A percentile compares a stretch with the other conserved stretches of the same genome.
Conservation (phyloP, 1,284 basidiomycete genomes). For the Athelia psychrophila region DNA sequence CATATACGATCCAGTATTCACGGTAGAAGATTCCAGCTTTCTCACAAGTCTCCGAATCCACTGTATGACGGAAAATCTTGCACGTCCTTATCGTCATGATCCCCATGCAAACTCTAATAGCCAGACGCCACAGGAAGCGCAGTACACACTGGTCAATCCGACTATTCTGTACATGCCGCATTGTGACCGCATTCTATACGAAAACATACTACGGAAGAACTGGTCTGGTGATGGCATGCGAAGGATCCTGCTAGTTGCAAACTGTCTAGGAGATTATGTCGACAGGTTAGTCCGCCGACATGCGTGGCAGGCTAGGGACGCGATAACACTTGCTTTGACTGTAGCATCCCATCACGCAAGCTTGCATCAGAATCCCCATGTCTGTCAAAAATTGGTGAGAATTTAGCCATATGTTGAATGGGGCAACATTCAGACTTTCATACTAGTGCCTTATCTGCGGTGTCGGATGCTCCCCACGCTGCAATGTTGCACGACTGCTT, state of each 20-base stretch:
- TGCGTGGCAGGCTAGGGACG: neutral
- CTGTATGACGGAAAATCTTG: slow-evolving; percentile 49
- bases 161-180: slow-evolving; percentile 77
- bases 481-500: slow-evolving; percentile 53
- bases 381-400: slow-evolving; percentile 1
- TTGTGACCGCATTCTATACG: slow-evolving; percentile 69
- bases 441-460: slow-evolving; percentile 43
- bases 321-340: neutral
- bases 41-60: slow-evolving; percentile 48
- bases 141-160: slow-evolving; percentile 23
- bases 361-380: neutral
- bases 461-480: slow-evolving; percentile 46
- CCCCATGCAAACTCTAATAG: slow-evolving; percentile 22
- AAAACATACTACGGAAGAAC: slow-evolving; percentile 59
- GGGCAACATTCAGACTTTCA: slow-evolving; percentile 9
- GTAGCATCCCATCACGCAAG: slow-evolving; percentile 1
- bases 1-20: slow-evolving; percentile 70
- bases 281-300: neutral
- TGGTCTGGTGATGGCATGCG: slow-evolving; percentile 37
- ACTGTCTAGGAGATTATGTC: neutral
- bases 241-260: neutral
- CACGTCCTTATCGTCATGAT: slow-evolving; percentile 30
- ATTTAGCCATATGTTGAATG: neutral
- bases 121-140: slow-evolving; percentile 1
- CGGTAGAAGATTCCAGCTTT: slow-evolving; percentile 50